A percentile compares a stretch with the other conserved stretches of the same genome.
phyloP scores from a whole-genome alignment of 2,329 filamentous ascomycete genomes.

The Sordariomycetes sp. region DNA sequence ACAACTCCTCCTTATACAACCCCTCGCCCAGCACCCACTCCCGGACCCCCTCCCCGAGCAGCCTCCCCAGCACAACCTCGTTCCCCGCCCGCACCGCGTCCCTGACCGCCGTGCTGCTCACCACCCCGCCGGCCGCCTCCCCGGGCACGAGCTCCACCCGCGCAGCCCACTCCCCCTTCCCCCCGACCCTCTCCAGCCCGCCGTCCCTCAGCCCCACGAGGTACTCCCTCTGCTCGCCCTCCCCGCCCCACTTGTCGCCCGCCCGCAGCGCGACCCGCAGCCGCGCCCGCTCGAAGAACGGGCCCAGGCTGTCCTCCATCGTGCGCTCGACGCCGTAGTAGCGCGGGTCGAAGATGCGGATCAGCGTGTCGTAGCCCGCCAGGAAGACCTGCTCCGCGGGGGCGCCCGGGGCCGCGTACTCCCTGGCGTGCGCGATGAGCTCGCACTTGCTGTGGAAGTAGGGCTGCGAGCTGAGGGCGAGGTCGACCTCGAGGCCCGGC shows the following conservation, averaged over 20 bases:
- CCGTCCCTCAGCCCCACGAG: slow-evolving; percentile 30
- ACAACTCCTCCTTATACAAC: slow-evolving; percentile 33
- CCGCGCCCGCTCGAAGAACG: slow-evolving; percentile 52
- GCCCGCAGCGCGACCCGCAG: slow-evolving; percentile 55
- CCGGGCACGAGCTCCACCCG: slow-evolving; percentile 47
- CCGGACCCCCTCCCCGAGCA: slow-evolving; percentile 48
- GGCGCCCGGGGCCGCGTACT: slow-evolving; percentile 20
- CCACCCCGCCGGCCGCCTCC: slow-evolving; percentile 21
- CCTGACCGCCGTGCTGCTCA: slow-evolving; percentile 55
- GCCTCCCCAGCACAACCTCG: slow-evolving; percentile 31
- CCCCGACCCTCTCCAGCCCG: slow-evolving; percentile 10
- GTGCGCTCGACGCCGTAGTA: slow-evolving; percentile 45
- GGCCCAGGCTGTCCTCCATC: slow-evolving; percentile 42
- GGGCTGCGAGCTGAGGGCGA: slow-evolving; percentile 60
- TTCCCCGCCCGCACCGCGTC: slow-evolving; percentile 17
- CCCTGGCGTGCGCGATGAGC: slow-evolving; percentile 32
- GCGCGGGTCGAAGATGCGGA: slow-evolving; percentile 60
- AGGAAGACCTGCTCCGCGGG: slow-evolving; percentile 52
- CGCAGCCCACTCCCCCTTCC: slow-evolving; percentile 36
- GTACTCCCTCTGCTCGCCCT: slow-evolving; percentile 34
- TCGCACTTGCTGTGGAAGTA: slow-evolving; percentile 64
- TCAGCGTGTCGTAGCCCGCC: slow-evolving; percentile 66
- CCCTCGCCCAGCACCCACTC: slow-evolving; percentile 44
- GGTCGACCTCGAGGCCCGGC: slow-evolving; percentile 35
- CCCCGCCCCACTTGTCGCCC: slow-evolving; percentile 46